Conservation (phyloP, 768 basidiomycete species). For the Psilocybe tampanensis region DNA sequence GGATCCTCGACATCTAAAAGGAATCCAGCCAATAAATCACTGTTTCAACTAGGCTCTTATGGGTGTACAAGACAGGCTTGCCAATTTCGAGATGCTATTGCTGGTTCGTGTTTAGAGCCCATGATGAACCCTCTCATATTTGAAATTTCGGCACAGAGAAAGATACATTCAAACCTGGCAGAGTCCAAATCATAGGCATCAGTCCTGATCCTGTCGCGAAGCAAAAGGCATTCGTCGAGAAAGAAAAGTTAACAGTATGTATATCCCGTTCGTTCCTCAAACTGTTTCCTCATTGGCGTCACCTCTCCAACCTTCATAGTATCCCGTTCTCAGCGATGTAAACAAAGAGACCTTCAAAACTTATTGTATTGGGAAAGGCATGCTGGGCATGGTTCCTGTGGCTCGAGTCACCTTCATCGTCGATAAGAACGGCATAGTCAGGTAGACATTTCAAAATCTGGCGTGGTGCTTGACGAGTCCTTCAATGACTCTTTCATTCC, state of each 20-base stretch:
- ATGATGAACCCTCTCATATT: too few species aligned
- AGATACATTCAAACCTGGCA: conserved; percentile 62
- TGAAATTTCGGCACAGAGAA: conserved; percentile 44
- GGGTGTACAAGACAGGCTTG: conserved; percentile 86
- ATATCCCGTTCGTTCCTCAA: neutral
- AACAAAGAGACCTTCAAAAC: conserved; percentile 62
- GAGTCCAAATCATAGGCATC: conserved; percentile 72
- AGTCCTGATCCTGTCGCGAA: conserved; percentile 72
- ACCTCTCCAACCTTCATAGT: conserved; percentile 39
- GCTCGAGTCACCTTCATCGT: conserved; percentile 78
- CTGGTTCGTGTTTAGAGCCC: conserved; percentile 41
- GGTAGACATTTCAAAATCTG: conserved; percentile 40
- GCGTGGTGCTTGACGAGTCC: too few species aligned
- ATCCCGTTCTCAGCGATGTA: conserved; percentile 77
- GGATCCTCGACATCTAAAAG: neutral
- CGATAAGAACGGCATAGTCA: conserved; percentile 68
- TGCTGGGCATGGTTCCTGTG: conserved; percentile 63
- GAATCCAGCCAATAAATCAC: neutral
- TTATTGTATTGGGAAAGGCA: conserved; percentile 65
- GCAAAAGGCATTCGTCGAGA: conserved; percentile 76
- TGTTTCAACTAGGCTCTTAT: conserved; percentile 53
- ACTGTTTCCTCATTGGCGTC: neutral
- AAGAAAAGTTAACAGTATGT: conserved; percentile 64
- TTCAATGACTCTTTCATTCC: too few species aligned
- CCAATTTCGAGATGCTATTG: conserved; percentile 78